Evolutionary conservation across 495 filamentous ascomycete species (phyloP).

Genomic region (Penicillium nucicola): DNA sequence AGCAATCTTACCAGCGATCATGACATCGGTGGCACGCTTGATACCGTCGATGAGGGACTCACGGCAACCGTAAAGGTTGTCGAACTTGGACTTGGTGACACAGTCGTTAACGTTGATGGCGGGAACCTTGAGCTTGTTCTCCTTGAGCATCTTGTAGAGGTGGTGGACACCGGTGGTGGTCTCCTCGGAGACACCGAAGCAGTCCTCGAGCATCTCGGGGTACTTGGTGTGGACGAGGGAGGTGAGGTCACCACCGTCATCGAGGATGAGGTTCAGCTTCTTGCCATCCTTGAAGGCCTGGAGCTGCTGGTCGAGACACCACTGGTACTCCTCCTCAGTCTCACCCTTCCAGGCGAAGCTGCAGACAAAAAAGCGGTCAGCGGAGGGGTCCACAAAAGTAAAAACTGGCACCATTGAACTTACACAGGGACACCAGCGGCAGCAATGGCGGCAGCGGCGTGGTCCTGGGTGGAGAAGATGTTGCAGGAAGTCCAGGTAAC

Average conservation of each 20-base stretch:
- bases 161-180: conserved; percentile 99
- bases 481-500: conserved; percentile 97
- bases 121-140: conserved; percentile 82
- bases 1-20: conserved; percentile 98
- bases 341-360: conserved; percentile 99
- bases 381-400: neutral
- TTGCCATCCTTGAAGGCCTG: conserved; percentile 93
- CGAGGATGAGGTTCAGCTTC: conserved; percentile 96
- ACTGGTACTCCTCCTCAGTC: conserved; percentile 99
- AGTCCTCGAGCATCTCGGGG: conserved; percentile 94
- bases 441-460: conserved; percentile 95
- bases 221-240: conserved; percentile 96
- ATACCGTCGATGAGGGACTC: conserved; percentile 99
- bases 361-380: conserved; percentile 11
- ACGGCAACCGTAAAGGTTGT: conserved; percentile 99
- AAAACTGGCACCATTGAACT: conserved; percentile 18
- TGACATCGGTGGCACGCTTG: conserved; percentile 99
- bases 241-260: conserved; percentile 97
- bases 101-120: conserved; percentile 99
- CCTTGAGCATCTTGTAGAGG: conserved; percentile 97
- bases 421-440: conserved; percentile 89
- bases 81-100: conserved; percentile 99
- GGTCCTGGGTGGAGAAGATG: conserved; percentile 99
- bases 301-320: conserved; percentile 99
- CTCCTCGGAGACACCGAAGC: conserved; percentile 98